Base-by-base conservation (phyloP, 495 filamentous ascomycete genomes). In the Corynascus novoguineensis region DNA sequence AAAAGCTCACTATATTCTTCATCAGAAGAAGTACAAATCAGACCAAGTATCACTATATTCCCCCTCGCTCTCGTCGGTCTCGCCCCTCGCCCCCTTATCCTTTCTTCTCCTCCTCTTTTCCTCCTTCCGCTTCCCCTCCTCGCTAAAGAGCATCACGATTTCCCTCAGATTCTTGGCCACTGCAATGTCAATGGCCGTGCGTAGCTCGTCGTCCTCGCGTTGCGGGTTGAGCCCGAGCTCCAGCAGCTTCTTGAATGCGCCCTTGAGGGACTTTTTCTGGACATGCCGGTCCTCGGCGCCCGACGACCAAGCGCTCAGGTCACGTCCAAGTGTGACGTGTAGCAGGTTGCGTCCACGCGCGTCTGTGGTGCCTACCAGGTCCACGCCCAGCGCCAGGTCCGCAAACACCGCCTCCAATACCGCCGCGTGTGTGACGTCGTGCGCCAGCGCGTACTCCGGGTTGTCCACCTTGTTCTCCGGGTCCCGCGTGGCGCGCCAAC, bases 151-250 rank as follows among this genome's bases (percentile, higher is more conserved):
- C 32, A 7, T 7, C 14, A 55, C 53, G 11, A 47, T 27, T 14
- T 21, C 31, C 8, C 6, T 1, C 41, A 46, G 21, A 2, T 11
- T 4, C 42, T 6, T 47, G 12, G 53, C 53, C 7, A 55, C 53
- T 17, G 53, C 42, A 6, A 47, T 42, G 21, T 55, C 53, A 28
- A 55, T 28, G 41, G 53, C 41, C 22, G 53, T 55, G 41, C 53
- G 22, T 42, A 55, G 15, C 29, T 28, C 42, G 1, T 44, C 44
- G 12, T 55, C 53, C 8, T 47, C 53, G 4, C 7, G 19, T 3
- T 31, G 29, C 28, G 53, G 53, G 22, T 47, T 31, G 28, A 48
- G 21, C 1, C 53, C 53, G 31, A 55, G 31, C 31, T 38, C 53
- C 42, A 55, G 35, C 42, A 55, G 27, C 32, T n/a, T 37, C 31